Base-by-base conservation (phyloP, 2,329 filamentous ascomycete genomes). In the Venturia carpophila region DNA sequence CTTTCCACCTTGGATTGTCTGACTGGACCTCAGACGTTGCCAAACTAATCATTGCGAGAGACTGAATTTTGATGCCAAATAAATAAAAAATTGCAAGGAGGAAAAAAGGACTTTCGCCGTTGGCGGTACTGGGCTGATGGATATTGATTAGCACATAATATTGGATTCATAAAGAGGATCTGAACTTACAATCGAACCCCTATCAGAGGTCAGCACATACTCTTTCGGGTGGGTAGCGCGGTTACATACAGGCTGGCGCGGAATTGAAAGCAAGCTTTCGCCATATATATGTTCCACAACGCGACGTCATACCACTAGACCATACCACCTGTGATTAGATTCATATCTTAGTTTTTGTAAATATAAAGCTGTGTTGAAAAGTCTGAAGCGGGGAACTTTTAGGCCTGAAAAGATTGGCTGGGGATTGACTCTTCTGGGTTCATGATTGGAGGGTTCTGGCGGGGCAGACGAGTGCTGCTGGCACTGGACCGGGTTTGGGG, bases 271-370 rank as follows among this genome's bases (percentile, higher is more conserved):
- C 15, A 21, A 27, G 37, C 52, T 58, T 58, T 19, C 17, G 52
- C 52, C 52, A 58, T 15, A 37, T 3, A 34, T 19, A 30, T 58
- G 52, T 58, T 58, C 52, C 52, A 58, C 52, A 58, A 58, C 52
- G 52, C 52, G 52, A 58, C 52, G 52, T 58, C 52, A 58, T 58
- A 58, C 52, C 52, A 58, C 52, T 58, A 58, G 52, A 58, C 52
- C 52, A 58, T 58, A 58, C 52, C 52, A 58, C 52, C 52, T 55
- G 30, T 30, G n/a, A 52, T 52, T 6, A 3, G 30, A 6, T 34
- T 34, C 30, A 34, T 6, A 34, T 6, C 30, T n/a, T n/a, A 6
- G 6, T 34, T 34, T 3, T 34, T 34, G n/a, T n/a, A n/a, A n/a
- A 34, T 6, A 34, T 3, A 34, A 34, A 3, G 30, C 6, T 34